Evolutionary conservation across 352 stramenopile species (phyloP), one percentile per base, ranked within the genome.

Genomic region (Phytopythium mirpurense): DNA sequence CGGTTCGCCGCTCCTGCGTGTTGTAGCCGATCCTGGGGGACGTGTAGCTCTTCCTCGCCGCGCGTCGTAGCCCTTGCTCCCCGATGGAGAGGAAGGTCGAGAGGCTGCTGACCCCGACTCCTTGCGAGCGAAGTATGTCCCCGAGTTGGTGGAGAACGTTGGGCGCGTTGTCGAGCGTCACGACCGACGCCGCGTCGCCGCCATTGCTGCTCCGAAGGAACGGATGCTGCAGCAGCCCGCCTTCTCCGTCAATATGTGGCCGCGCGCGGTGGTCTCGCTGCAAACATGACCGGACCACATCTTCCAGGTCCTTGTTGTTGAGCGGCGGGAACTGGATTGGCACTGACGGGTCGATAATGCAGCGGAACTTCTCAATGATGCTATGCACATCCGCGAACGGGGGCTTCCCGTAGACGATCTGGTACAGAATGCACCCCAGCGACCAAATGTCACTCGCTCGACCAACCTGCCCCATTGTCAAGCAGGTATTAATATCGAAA

Each of bases 341-440:
- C 51, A 98, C 83, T 34, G 82, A 88, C 15, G 83, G 78, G 67
- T 98, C 96, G 24, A 96, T 93, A 47, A 99, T 99, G 19, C 87
- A 95, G 34, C 96, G 85, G 27, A 99, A 86, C 67, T 98, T 98
- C 55, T 98, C 88, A 42, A 98, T 96, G 52, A 98, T 96, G 57
- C 89, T 96, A 47, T 90, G 83, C 6, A 97, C 74, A 34, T 97
- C 78, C 1, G 83, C 90, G 67, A 98, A 99, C 18, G 96, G 96
- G 8, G 95, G 97, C 47, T 96, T 93, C 0, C 92, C 93, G 48
- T 98, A 98, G 21, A 98, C 87, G 67, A 98, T 96, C 75, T 98
- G 94, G 60, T 98, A 99, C 24, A 99, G 68, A 64, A 99, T 98
- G 67, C 94, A 98, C 31, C 95, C 93, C 1, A 98, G 68, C n/a